A percentile compares a stretch with the other conserved stretches of the same genome.
Conservation (phyloP, 495 filamentous ascomycete species). For the Extremus antarcticus region DNA sequence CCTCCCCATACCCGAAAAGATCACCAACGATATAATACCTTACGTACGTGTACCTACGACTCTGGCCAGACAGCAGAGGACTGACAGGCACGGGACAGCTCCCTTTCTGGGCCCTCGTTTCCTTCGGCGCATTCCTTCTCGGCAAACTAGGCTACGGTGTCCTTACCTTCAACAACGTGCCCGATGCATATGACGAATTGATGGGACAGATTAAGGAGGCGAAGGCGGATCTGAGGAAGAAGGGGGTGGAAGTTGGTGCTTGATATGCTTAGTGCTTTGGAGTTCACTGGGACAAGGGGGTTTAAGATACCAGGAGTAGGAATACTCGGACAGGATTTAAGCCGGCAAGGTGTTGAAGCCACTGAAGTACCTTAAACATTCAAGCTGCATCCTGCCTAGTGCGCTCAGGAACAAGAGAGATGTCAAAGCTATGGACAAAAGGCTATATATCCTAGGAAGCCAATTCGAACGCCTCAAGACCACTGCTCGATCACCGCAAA, state of each 20-base stretch:
- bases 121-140: conserved; percentile 86
- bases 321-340: no score
- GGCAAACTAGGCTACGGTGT: conserved; percentile 85
- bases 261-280: neutral
- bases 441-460: no score
- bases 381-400: no score
- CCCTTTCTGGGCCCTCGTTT: conserved; percentile 84
- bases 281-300: neutral
- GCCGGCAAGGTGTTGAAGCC: no score
- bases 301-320: no score
- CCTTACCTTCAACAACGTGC: conserved; percentile 91
- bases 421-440: no score
- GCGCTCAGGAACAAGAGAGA: no score
- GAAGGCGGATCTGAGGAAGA: conserved; percentile 50
- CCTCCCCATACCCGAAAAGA: conserved; percentile 65
- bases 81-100: conserved; percentile 42
- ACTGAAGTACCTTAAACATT: no score
- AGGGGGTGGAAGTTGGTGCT: conserved; percentile 61
- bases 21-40: conserved; percentile 62
- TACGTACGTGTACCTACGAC: conserved; percentile 39
- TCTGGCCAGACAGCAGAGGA: conserved; percentile 22
- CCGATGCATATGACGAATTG: conserved; percentile 79
- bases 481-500: no score
- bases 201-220: conserved; percentile 70
- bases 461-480: no score